Evolutionary conservation across 148 eudicot species (phyloP).

Genomic region (Amaranthus palmeri): DNA sequence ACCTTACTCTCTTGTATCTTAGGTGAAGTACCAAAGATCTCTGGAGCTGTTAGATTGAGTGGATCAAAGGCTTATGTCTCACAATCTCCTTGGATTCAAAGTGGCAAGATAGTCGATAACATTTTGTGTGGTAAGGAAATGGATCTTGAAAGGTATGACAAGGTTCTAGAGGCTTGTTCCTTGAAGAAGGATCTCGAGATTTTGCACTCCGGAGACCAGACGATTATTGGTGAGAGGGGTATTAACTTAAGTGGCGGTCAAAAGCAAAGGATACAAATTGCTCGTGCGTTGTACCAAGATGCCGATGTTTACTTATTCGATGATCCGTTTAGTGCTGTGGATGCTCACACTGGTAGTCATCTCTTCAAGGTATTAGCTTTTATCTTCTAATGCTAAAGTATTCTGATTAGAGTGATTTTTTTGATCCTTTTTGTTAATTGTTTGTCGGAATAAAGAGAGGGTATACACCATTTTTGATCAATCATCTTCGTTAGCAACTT

Average conservation of each 20-base stretch:
- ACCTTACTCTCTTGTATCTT: conserved; percentile 46
- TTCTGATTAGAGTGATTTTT: conserved; percentile 39
- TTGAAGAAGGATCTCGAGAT: conserved; percentile 53
- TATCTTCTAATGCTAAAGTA: conserved; percentile 43
- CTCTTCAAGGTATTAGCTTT: conserved; percentile 33
- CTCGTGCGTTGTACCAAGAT: conserved; percentile 47
- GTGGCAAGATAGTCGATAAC: conserved; percentile 49
- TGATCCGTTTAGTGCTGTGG: conserved; percentile 52
- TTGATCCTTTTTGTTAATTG: conserved; percentile 52
- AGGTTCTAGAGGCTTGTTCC: conserved; percentile 51
- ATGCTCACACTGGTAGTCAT: conserved; percentile 53
- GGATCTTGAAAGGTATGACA: conserved; percentile 39
- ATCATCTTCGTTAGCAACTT: too few species aligned
- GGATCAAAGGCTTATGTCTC: conserved; percentile 54
- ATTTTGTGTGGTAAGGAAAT: conserved; percentile 44
- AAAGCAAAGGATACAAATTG: conserved; percentile 48
- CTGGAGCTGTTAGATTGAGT: conserved; percentile 38
- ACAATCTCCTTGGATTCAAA: conserved; percentile 60
- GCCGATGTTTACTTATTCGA: conserved; percentile 46
- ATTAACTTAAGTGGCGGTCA: conserved; percentile 53
- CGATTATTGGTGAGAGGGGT: conserved; percentile 46
- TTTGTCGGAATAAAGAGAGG: conserved; percentile 30
- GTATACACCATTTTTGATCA: too few species aligned
- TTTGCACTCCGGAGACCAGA: conserved; percentile 39
- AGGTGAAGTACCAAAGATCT: conserved; percentile 46